Evolutionary conservation across 1,139 yeast species (phyloP), one percentile per base, ranked within the genome.

Genomic region (Pichia sp.): DNA sequence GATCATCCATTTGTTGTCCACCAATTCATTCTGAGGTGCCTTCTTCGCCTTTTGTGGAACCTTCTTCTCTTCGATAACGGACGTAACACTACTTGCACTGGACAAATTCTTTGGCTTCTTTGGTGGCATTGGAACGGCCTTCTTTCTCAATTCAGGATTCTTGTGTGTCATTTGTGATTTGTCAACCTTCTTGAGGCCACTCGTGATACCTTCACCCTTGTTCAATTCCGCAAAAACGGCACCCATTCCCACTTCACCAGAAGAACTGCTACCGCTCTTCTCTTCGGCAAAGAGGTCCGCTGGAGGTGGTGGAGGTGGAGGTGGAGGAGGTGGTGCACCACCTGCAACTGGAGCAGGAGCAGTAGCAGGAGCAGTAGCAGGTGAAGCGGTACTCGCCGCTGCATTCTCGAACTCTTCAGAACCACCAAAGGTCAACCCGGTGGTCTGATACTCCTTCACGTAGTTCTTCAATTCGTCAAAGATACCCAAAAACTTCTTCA

Each of bases 221-320:
- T 81, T 88, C 45, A 93, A 67, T 48, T 85, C 94, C n/a, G 85
- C 80, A 59, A 93, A 91, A 10, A 93, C 96, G 1, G 97, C 97
- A 48, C 69, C 70, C 69, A 88, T 74, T 28, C 78, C 79, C 18
- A 60, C 51, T 9, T 18, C 32, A 6, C 32, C 13, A 18, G 30
- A 12, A 9, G 21, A 12, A n/a, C 14, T n/a, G 13, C 26, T 24
- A n/a, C 10, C 22, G 4, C 22, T 14, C 6, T 14, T 15, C 5
- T 23, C 35, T 3, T 56, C 46, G 5, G 63, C 52, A 50, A 78
- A 69, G 12, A 74, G 65, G 20, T 85, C 67, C 13, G 88, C 80
- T 11, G 93, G 87, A 8, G 94, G 91, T 3, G 88, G 84, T 3
- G 94, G 86, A 6, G 85, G 84, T 10, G 48, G 48, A 13, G 50